Base-by-base conservation (phyloP, 164 flowering plant genomes). In the Umbilicus rupestris region DNA sequence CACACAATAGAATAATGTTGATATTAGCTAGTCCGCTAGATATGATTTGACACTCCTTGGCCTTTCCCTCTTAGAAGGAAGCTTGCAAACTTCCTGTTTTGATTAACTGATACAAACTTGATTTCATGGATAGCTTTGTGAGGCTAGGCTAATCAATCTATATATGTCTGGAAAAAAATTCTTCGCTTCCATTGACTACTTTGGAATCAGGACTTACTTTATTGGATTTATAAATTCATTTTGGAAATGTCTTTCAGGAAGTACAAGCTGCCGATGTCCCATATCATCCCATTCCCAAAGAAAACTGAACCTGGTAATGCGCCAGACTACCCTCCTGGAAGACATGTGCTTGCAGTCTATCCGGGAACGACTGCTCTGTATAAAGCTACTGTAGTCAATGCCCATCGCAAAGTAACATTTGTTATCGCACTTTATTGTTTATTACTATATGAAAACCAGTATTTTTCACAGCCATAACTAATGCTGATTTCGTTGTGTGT, bases 331-430 rank as follows among this genome's bases (percentile, higher is more conserved):
- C 42, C 65, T 39, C 45, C 37, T 33, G 65, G 45, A 39, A 37
- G 42, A 63, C 65, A 19, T 63, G 65, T 63, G 42, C 35, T 63
- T 14, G 65, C 67, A 16, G 96, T 92, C 64, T 92, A 90, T 81
- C 98, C 98, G 46, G 85, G 85, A 66, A 92, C 98, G 49, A 90
- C 92, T 59, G 94, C 98, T 41, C 77, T 90, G 24, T 90, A 92
- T 66, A 92, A 87, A 81, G 98, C 98, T 71, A 94, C 98, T 44
- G 96, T 94, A 3, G 94, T 86, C 66, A 83, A 83, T 72, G 58
- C 79, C 22, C 86, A 76, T 64, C 87, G 97, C 20, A 90, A 85
- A 95, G 98, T 94, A 74, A 57, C 46, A 17, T 12, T 71, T 45
- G 62, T 45, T 59, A 16, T 39, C 39, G 22, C 45, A 39, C 26